These are phyloP conservation scores for Jaapia argillacea DNA, from an alignment of 768 basidiomycete genomes.

Conservation along the genomic window DNA sequence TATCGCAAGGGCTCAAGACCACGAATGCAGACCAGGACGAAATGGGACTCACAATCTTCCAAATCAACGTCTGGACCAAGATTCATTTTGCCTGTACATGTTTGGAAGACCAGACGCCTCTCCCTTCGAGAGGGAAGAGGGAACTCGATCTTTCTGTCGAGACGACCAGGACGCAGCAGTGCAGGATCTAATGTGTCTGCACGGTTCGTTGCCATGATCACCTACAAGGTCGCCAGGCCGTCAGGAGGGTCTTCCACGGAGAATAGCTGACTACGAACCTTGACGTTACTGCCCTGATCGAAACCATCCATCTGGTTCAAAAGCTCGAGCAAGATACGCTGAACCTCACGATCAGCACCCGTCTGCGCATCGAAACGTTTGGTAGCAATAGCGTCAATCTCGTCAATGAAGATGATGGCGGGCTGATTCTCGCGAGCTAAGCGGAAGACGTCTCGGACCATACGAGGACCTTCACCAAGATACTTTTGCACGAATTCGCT, in stretches of 20 bases:
- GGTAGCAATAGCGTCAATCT: slow-evolving; percentile 97
- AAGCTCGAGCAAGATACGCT: slow-evolving; percentile 93
- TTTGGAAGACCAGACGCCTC: slow-evolving; percentile 96
- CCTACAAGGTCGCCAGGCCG: slow-evolving; percentile 43
- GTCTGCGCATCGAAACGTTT: slow-evolving; percentile 99
- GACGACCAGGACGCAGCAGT: slow-evolving; percentile 90
- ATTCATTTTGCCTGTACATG: slow-evolving; percentile 96
- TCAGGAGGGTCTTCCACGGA: slow-evolving; percentile 1
- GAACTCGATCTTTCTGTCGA: slow-evolving; percentile 99
- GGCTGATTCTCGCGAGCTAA: slow-evolving; percentile 96
- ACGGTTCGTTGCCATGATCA: slow-evolving; percentile 99
- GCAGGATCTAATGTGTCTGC: slow-evolving; percentile 98
- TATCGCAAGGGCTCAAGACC: slow-evolving; percentile 19
- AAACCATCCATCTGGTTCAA: slow-evolving; percentile 99
- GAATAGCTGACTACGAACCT: slow-evolving; percentile 61
- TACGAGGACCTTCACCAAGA: slow-evolving; percentile 96
- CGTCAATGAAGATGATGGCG: slow-evolving; percentile 98
- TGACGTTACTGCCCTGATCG: slow-evolving; percentile 97
- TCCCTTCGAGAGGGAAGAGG: slow-evolving; percentile 90
- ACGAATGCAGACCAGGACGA: neutral
- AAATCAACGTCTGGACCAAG: slow-evolving; percentile 95
- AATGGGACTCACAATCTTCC: slow-evolving; percentile 76
- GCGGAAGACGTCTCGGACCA: slow-evolving; percentile 99
- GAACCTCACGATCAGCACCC: slow-evolving; percentile 97
- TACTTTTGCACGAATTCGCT: slow-evolving; percentile 99